Evolutionary conservation across 2,329 filamentous ascomycete genomes (phyloP).

Genomic region (Cercospora zeae-maydis): DNA sequence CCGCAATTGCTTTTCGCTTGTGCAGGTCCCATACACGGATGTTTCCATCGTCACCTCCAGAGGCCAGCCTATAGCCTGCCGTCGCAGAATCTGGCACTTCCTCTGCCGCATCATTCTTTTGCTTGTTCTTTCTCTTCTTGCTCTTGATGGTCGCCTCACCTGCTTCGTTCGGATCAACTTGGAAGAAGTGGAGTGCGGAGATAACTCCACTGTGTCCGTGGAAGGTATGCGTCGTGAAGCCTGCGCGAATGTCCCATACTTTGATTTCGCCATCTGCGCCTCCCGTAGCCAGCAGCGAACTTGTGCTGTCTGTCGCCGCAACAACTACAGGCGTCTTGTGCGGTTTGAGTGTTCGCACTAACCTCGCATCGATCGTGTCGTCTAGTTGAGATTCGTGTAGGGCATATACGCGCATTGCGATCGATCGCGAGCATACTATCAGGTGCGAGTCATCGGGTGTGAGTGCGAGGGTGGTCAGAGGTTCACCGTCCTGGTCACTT

Average conservation of each 20-base stretch:
- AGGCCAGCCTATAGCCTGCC: conserved; percentile 73
- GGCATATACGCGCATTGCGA: conserved; percentile 88
- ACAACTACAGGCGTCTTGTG: conserved; percentile 88
- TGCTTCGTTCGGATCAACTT: conserved; percentile 41
- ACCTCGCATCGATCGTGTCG: conserved; percentile 59
- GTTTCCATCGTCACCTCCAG: conserved; percentile 90
- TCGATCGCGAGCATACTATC: conserved; percentile 87
- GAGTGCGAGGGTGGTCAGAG: conserved; percentile 73
- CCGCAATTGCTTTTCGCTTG: conserved; percentile 71
- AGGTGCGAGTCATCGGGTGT: conserved; percentile 85
- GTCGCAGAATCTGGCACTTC: conserved; percentile 48
- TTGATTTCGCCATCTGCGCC: conserved; percentile 92
- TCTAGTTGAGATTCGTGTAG: conserved; percentile 59
- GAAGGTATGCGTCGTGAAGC: conserved; percentile 92
- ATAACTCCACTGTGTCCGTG: conserved; percentile 88
- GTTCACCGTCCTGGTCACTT: conserved; percentile 54
- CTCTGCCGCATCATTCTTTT: conserved; percentile 48
- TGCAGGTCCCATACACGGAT: conserved; percentile 88
- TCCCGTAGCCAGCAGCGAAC: conserved; percentile 86
- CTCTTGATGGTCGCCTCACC: conserved; percentile 28
- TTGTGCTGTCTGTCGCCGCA: conserved; percentile 77
- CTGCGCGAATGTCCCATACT: conserved; percentile 89
- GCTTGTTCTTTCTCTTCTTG: conserved; percentile 47
- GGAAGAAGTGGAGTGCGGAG: conserved; percentile 88
- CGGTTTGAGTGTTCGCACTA: conserved; percentile 79